Base-by-base conservation (phyloP, 441 rosid genomes). In the Aquilaria agallochum region DNA sequence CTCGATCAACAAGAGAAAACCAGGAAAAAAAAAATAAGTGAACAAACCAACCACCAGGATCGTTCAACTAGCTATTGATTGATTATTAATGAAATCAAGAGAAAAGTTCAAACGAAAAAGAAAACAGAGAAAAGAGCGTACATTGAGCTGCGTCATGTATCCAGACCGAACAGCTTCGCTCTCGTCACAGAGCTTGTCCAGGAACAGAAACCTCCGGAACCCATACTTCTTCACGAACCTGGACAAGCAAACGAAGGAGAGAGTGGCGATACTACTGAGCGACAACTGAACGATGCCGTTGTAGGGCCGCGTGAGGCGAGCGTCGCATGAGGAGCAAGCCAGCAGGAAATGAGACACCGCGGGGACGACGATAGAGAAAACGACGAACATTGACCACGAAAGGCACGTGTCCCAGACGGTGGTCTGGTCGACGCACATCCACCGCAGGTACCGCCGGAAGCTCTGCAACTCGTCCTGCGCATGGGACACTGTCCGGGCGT, bases 341-440 rank as follows among this genome's bases (percentile, higher is more conserved):
- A 94, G 73, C 40, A 89, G 15, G 76, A 89, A 87, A 74, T 94
- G 97, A 6, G 97, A 94, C 9, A 70, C 33, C 1, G 69, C 70
- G 2, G 98, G 98, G 45, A 89, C 96, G 2, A 71, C 80, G 47
- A 90, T 9, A 8, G 84, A 77, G 74, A 94, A 78, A 12, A 83
- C 30, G 11, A 89, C 47, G 66, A 94, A 94, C 74, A 90, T 32
- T 31, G 76, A 73, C 97, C 97, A 90, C 0, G 97, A 90, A 11
- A 90, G 77, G 63, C 74, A 66, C 7, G 88, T 68, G 12, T 71
- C 64, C 86, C 82, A 74, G 0, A 60, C 34, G 61, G 50, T 78
- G 1, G 98, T 85, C 78, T 94, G 98, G 65, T 90, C 98, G 3
- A 92, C 90, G 63, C 92, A 88, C 92, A 92, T 84, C 96, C 93